phyloP scores from a whole-genome alignment of 257 asterid species.

The Solanum medicagineum region DNA sequence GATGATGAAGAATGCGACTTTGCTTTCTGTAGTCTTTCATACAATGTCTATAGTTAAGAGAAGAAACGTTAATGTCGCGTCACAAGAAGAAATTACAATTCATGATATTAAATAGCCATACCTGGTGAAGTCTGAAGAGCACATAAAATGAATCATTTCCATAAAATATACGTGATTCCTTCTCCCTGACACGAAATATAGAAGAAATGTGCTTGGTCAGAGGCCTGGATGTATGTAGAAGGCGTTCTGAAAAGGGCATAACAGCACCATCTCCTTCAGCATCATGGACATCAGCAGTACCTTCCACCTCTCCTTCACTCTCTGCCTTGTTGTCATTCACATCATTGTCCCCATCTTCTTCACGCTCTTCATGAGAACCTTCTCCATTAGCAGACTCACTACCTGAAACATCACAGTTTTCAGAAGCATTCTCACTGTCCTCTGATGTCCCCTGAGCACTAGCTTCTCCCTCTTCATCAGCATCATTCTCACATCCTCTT shows the following conservation, averaged over 20 bases:
- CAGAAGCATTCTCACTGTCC: slow-evolving; percentile 67
- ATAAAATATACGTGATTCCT: slow-evolving; percentile 40
- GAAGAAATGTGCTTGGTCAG: slow-evolving; percentile 30
- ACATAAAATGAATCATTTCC: slow-evolving; percentile 83
- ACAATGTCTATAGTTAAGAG: slow-evolving; percentile 49
- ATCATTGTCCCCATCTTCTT: slow-evolving; percentile 46
- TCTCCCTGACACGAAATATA: slow-evolving; percentile 29
- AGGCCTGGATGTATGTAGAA: slow-evolving; percentile 51
- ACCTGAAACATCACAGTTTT: slow-evolving; percentile 52
- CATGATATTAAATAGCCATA: slow-evolving; percentile 9
- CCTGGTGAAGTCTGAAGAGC: slow-evolving; percentile 87
- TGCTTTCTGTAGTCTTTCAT: slow-evolving; percentile 72
- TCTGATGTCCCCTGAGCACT: slow-evolving; percentile 59
- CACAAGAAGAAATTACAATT: neutral
- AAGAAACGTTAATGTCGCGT: slow-evolving; percentile 1
- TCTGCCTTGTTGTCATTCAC: slow-evolving; percentile 51
- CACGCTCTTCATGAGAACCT: slow-evolving; percentile 57
- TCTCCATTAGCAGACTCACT: slow-evolving; percentile 74
- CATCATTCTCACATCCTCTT: slow-evolving; percentile 40
- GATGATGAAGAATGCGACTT: slow-evolving; percentile 58
- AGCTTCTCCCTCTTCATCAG: slow-evolving; percentile 48
- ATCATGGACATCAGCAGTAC: slow-evolving; percentile 34
- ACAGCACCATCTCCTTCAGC: slow-evolving; percentile 32
- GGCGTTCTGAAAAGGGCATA: slow-evolving; percentile 27
- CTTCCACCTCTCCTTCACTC: slow-evolving; percentile 79